These are phyloP conservation scores for Coemansia guatemalensis DNA, from an alignment of 192 early-diverging fungal genomes.

Conservation along the genomic window DNA sequence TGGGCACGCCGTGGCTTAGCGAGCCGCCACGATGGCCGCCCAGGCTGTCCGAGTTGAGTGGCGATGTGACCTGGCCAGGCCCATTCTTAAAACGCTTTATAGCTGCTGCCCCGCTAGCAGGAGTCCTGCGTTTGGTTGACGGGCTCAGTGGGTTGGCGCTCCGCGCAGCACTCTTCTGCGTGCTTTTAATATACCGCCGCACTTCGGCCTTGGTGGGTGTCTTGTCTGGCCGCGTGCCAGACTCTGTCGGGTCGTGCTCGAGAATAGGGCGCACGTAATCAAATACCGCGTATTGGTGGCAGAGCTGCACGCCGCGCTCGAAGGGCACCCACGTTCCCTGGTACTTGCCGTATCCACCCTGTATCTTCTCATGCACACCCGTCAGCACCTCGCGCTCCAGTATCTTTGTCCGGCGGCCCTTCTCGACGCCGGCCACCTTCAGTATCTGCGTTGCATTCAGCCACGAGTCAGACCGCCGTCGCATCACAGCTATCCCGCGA, in stretches of 20 bases:
- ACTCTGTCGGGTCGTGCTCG: slow-evolving; percentile 69
- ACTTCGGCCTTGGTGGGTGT: slow-evolving; percentile 60
- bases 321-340: slow-evolving; percentile 95
- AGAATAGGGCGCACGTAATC: slow-evolving; percentile 73
- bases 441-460: slow-evolving; percentile 98
- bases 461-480: slow-evolving; percentile 80
- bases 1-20: slow-evolving; percentile 21
- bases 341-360: slow-evolving; percentile 98
- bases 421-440: slow-evolving; percentile 95
- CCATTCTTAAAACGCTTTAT: slow-evolving; percentile 20
- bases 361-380: slow-evolving; percentile 92
- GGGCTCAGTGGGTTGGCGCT: background rate
- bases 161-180: slow-evolving; percentile 18
- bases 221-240: slow-evolving; percentile 49
- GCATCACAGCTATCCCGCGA: slow-evolving; percentile 74
- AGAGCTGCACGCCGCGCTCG: slow-evolving; percentile 76
- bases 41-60: slow-evolving; percentile 37
- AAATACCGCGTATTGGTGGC: slow-evolving; percentile 77
- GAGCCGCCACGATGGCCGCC: slow-evolving; percentile 11
- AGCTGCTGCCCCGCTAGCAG: background rate
- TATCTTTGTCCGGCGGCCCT: slow-evolving; percentile 88
- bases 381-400: slow-evolving; percentile 89
- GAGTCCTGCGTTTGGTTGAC: slow-evolving; percentile 18
- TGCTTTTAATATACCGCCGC: slow-evolving; percentile 29
- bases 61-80: slow-evolving; percentile 43